Evolutionary conservation across 202 grass and related monocot genomes (phyloP).

Genomic region (Panicum hallii): DNA sequence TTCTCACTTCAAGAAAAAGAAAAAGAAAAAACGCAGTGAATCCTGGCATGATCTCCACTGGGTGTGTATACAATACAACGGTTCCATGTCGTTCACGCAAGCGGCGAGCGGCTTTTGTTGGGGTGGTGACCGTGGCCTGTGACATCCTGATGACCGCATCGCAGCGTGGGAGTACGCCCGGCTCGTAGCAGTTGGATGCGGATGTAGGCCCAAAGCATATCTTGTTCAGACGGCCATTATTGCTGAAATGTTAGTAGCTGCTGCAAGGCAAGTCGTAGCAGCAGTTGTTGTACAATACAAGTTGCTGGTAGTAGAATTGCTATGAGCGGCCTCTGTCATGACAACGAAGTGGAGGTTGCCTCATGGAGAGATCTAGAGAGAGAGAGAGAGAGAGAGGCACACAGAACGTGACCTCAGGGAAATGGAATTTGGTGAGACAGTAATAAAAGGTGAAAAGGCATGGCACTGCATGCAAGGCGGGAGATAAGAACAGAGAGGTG

Average conservation of each 20-base stretch:
- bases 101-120: background rate
- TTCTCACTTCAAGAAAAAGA: too few species aligned
- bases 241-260: background rate
- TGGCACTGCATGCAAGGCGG: background rate
- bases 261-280: background rate
- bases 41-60: conserved; percentile 18
- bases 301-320: background rate
- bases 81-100: conserved; percentile 38
- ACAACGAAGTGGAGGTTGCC: conserved; percentile 32
- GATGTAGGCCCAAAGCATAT: conserved; percentile 9
- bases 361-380: conserved; percentile 10
- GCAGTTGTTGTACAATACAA: background rate
- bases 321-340: background rate
- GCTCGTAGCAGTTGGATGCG: background rate
- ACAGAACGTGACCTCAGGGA: background rate
- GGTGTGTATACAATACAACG: background rate
- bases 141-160: conserved; percentile 32
- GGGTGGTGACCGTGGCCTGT: background rate
- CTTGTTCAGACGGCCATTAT: background rate
- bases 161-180: background rate
- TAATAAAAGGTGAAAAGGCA: background rate
- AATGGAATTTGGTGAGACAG: background rate
- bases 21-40: background rate
- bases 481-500: background rate
- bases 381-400: background rate